A percentile compares a stretch with the other conserved stretches of the same genome.
These are phyloP conservation scores for Symbiodinium pilosum DNA, from an alignment of 73 alveolate species.

Conservation along the genomic window DNA sequence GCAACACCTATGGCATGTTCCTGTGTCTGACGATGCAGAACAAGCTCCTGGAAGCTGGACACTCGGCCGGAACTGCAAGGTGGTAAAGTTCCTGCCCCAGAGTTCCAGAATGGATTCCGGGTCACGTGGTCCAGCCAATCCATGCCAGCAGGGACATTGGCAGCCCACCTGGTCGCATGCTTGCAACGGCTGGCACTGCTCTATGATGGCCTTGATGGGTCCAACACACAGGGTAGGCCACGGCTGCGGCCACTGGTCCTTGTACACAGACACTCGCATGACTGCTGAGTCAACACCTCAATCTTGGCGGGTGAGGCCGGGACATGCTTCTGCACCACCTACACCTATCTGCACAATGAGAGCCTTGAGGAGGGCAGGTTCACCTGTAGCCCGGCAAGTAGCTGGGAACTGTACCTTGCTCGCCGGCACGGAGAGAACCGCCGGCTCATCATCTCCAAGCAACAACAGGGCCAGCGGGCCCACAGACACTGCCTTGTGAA, in stretches of 20 bases:
- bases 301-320: neutral
- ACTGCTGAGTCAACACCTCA: neutral
- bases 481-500: neutral
- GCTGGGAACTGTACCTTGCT: neutral
- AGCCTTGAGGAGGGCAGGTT: neutral
- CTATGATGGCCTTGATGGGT: no score
- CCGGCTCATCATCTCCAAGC: neutral
- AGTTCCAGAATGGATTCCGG: neutral
- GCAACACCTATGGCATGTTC: neutral
- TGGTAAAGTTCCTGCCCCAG: neutral
- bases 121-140: neutral
- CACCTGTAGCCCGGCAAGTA: neutral
- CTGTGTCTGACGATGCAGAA: no score
- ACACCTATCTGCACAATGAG: neutral
- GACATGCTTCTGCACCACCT: neutral
- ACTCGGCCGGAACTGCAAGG: neutral
- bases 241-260: neutral
- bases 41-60: neutral
- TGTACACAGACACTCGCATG: neutral
- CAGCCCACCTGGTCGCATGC: neutral
- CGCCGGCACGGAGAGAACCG: neutral
- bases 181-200: neutral
- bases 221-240: no score
- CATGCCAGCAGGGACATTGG: neutral
- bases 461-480: constrained; percentile 9